Evolutionary conservation across 805 yeast species (phyloP), one percentile per base, ranked within the genome.

Genomic region (Torulaspora delbrueckii): DNA sequence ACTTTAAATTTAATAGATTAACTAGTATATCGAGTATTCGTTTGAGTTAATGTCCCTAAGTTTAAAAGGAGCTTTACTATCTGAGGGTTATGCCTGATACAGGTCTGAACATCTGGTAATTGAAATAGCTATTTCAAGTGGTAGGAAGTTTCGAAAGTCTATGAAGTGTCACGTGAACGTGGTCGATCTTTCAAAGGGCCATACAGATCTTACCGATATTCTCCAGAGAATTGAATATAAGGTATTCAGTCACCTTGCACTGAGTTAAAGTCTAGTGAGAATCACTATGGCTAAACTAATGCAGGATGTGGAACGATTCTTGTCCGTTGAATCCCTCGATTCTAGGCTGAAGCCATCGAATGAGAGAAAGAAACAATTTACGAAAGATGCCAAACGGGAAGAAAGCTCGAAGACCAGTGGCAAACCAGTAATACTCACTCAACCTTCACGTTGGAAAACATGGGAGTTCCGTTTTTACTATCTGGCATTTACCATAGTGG

Each of bases 401-500:
- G 45, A 19, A 24, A 33, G 19, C 23, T 26, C 46, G 10, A 45
- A 45, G 31, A 13, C n/a, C 8, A 23, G 36, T 25, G 39, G 43
- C 19, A 38, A 48, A 43, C 24, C 13, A 14, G 36, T 28, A 14
- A 25, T 30, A 19, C 22, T 37, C 9, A 37, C 46, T 5, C 43
- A 39, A 16, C 44, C 48, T n/a, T 32, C 58, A 4, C 43, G 79
- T 57, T 93, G 98, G 98, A 55, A 63, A 18, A 82, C 96, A 0
- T 51, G 68, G 16, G 98, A 93, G 66, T 91, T 86, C 67, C 76
- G 70, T 50, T 48, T 88, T 28, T 91, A 93, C 60, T 68, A 76
- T 40, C 51, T 79, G 14, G 77, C 78, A 4, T 86, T 88, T 62
- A 66, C 74, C 1, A 57, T 86, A 3, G 84, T 79, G 3, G 87